Evolutionary conservation across 805 yeast genomes (phyloP), one percentile per base, ranked within the genome.

Genomic region (Nakazawaea anatomiae): DNA sequence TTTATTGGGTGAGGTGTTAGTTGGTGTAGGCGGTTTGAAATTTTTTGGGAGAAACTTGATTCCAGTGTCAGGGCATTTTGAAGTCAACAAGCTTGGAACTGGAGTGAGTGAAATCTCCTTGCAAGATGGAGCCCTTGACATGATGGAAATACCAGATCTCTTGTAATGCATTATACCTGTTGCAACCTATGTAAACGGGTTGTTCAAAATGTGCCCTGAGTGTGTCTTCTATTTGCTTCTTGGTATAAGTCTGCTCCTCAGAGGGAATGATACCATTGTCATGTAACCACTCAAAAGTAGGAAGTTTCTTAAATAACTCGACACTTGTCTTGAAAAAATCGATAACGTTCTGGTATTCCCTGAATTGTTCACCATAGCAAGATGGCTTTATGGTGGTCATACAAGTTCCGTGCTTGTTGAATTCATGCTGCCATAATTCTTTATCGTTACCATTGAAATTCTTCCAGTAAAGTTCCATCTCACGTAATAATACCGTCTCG

Each of bases 401-500:
- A 68, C 97, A 91, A 8, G 96, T 89, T 28, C 91, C 97, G 64
- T 91, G 98, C 65, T 91, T 91, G 71, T 91, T 90, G 75, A 79
- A 91, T 67, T 91, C 97, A 67, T 91, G 97, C 36, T 78, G 74
- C 98, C 98, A 91, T 47, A 91, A 70, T 5, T 74, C 63, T 52
- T 79, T 83, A 62, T 86, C 92, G 51, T 77, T 65, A 9, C 89
- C 89, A 46, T 79, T 80, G 60, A 76, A 77, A 59, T 85, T 84
- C 63, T 85, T 84, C 97, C 97, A 91, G 54, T 74, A 67, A 32
- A 60, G 60, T 29, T 69, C 56, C 89, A 91, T 80, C 52, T 75
- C 74, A 1, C 68, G 65, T 44, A 86, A 70, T 46, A 89, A 70
- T 8, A 76, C 83, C 8, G 61, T 57, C 49, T 84, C 83, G 36